phyloP scores from a whole-genome alignment of 2,329 filamentous ascomycete genomes.

The Ophiocordyceps camponoti-rufipedis region DNA sequence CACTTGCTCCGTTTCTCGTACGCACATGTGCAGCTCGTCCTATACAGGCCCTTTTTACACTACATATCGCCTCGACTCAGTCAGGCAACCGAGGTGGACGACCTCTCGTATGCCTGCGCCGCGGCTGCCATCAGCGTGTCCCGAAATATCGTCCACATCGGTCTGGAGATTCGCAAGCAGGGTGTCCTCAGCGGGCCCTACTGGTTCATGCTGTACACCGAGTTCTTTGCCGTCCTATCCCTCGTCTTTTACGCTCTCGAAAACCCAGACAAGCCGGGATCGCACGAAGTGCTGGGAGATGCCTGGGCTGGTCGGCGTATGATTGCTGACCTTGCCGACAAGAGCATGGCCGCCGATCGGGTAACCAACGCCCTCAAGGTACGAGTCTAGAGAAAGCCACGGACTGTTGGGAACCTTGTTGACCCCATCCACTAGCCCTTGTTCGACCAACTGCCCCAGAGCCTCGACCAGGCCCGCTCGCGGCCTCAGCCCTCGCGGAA shows the following conservation, averaged over 20 bases:
- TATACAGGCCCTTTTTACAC: conserved; percentile 71
- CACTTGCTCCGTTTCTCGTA: conserved; percentile 65
- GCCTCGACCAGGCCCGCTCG: conserved; percentile 34
- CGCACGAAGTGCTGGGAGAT: conserved; percentile 68
- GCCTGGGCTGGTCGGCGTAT: conserved; percentile 72
- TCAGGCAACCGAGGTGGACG: conserved; percentile 42
- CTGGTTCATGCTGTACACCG: conserved; percentile 75
- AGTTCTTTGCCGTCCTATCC: conserved; percentile 66
- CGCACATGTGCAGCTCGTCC: conserved; percentile 64
- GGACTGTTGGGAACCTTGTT: not conserved
- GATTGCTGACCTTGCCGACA: conserved; percentile 58
- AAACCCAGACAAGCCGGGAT: conserved; percentile 57
- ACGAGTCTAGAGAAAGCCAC: not conserved
- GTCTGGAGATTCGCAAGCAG: conserved; percentile 57
- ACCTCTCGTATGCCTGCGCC: conserved; percentile 59
- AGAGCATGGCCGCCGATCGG: conserved; percentile 76
- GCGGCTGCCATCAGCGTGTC: conserved; percentile 43
- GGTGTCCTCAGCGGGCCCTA: conserved; percentile 63
- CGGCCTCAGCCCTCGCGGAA: conserved; percentile 30
- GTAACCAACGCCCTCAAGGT: conserved; percentile 65
- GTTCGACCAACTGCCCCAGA: conserved; percentile 68
- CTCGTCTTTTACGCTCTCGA: conserved; percentile 66
- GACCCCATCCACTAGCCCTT: conserved; percentile 33
- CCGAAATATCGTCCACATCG: conserved; percentile 63
- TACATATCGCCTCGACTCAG: conserved; percentile 53